phyloP scores from a whole-genome alignment of 1,284 basidiomycete genomes.

The Stygiomarasmius scandens region DNA sequence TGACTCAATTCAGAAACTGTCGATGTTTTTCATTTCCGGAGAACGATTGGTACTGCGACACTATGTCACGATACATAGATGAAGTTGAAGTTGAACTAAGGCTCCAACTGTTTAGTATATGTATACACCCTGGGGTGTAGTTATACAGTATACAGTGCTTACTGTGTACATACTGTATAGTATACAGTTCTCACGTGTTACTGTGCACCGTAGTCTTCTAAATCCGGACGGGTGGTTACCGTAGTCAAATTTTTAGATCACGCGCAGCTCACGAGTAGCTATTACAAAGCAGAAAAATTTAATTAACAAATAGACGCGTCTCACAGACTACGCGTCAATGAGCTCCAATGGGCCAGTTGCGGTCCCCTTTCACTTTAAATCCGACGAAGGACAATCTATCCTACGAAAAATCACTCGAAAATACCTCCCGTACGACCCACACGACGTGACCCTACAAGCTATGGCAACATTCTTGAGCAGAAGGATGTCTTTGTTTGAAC shows the following conservation, averaged over 20 bases:
- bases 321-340: not conserved
- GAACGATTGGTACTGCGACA: too few relatives aligned
- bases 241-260: not conserved
- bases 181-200: too few relatives aligned
- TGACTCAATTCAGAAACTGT: too few relatives aligned
- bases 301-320: not conserved
- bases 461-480: constrained; percentile 6
- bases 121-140: too few relatives aligned
- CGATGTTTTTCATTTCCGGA: too few relatives aligned
- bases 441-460: constrained; percentile 7
- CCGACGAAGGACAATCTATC: not conserved
- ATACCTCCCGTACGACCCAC: constrained; percentile 8
- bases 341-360: not conserved
- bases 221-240: not conserved
- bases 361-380: not conserved
- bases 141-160: too few relatives aligned
- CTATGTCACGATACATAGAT: too few relatives aligned
- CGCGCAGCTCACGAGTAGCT: not conserved
- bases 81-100: too few relatives aligned
- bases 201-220: not conserved
- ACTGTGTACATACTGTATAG: too few relatives aligned
- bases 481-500: constrained; percentile 11
- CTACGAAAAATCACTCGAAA: not conserved
- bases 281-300: not conserved
- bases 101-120: too few relatives aligned